Evolutionary conservation across 352 stramenopile species (phyloP).

Genomic region (Pythium myriotylum): DNA sequence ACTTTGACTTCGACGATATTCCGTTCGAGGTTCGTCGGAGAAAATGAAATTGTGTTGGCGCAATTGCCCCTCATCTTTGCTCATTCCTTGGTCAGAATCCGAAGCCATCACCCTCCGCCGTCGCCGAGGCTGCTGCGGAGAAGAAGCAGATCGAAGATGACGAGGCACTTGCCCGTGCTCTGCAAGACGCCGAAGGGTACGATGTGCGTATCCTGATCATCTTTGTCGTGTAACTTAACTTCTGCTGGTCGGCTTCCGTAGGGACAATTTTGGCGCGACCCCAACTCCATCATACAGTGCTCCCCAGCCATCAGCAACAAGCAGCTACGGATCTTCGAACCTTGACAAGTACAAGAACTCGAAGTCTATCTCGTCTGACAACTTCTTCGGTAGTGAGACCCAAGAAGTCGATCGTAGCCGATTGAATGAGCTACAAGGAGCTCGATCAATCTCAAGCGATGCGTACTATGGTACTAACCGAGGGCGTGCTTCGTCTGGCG

Average conservation of each 20-base stretch:
- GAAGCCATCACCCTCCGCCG: slow-evolving; percentile 36
- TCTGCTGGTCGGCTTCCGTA: not conserved
- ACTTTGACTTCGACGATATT: slow-evolving; percentile 91
- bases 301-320: slow-evolving; percentile 7
- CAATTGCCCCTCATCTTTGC: not conserved
- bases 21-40: slow-evolving; percentile 79
- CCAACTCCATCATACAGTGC: slow-evolving; percentile 16
- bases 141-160: slow-evolving; percentile 89
- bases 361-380: slow-evolving; percentile 91
- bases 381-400: slow-evolving; percentile 84
- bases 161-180: slow-evolving; percentile 75
- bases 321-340: slow-evolving; percentile 32
- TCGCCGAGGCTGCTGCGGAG: slow-evolving; percentile 27
- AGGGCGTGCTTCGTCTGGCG: slow-evolving; percentile 58
- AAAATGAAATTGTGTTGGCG: no score
- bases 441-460: slow-evolving; percentile 87
- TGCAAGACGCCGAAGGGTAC: slow-evolving; percentile 84
- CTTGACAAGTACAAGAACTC: slow-evolving; percentile 92
- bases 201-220: slow-evolving; percentile 1
- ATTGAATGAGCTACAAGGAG: slow-evolving; percentile 75
- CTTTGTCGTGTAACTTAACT: not conserved
- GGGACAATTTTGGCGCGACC: slow-evolving; percentile 13
- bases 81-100: slow-evolving; percentile 59
- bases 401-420: slow-evolving; percentile 58
- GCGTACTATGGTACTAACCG: slow-evolving; percentile 78